Percentiles rank a stretch among this genome's conserved stretches.
Conservation (phyloP, 192 early-diverging fungal species). For the Rhizophlyctis rosea region DNA sequence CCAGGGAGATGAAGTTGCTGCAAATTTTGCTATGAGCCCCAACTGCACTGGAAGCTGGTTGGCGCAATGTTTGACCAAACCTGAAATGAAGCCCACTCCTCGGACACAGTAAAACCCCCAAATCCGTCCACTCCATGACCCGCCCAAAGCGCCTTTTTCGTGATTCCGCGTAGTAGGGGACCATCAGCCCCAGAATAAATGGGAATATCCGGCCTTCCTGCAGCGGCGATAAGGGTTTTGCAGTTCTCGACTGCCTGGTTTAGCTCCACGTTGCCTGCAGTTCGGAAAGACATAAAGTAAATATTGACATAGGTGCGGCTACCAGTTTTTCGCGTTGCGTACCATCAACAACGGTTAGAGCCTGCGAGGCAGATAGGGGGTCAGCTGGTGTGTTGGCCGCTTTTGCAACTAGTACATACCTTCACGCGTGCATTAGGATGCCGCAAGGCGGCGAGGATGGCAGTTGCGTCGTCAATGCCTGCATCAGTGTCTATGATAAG, state of each 20-base stretch:
- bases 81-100: not conserved
- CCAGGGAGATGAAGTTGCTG: slow-evolving; percentile 19
- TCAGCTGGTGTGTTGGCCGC: not conserved
- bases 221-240: slow-evolving; percentile 19
- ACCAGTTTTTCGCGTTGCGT: not conserved
- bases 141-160: slow-evolving; percentile 27
- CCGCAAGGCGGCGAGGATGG: slow-evolving; percentile 28
- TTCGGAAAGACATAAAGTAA: not conserved
- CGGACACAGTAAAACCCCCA: slow-evolving; percentile 19
- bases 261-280: slow-evolving; percentile 35
- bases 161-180: slow-evolving; percentile 33
- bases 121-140: slow-evolving; percentile 40
- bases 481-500: slow-evolving; percentile 43
- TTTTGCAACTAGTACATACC: slow-evolving; percentile 6
- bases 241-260: slow-evolving; percentile 20
- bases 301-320: not conserved
- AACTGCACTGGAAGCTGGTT: too few species aligned
- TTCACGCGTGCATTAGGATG: slow-evolving; percentile 21
- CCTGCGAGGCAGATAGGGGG: slow-evolving; percentile 13
- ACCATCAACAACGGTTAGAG: slow-evolving; percentile 43
- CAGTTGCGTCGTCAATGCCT: slow-evolving; percentile 44
- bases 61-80: too few species aligned
- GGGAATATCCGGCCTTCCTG: slow-evolving; percentile 20
- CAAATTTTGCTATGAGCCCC: too few species aligned
- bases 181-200: slow-evolving; percentile 33